Base-by-base conservation (phyloP, 768 basidiomycete genomes). In the Pleurotus salmoneostramineus region DNA sequence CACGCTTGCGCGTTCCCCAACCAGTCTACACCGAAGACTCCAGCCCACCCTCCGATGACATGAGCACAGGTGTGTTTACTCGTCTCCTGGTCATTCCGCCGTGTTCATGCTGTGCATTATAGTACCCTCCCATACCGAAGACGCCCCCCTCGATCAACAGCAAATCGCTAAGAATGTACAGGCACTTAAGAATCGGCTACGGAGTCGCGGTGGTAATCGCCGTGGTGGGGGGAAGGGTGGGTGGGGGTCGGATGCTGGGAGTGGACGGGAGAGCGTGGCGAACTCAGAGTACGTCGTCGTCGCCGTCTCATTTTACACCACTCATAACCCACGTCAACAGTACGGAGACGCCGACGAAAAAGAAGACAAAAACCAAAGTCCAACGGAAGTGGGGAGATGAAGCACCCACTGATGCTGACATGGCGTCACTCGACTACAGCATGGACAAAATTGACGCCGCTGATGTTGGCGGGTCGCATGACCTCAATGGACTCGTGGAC, bases 381-480 rank as follows among this genome's bases (percentile, higher is more conserved):
- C 88, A 89, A 70, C 87, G 97, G 33, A 98, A 94, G 73, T 99
- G 97, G 97, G 93, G 88, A 21, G 85, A 96, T 65, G 82, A 86
- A 62, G 79, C 80, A 1, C 87, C 89, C 3, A 87, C 85, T 7
- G 91, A 93, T 62, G 79, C 81, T 12, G 97, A 98, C 62, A 96
- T 98, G 92, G 93, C 89, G 4, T 87, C 90, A 43, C 81, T 98
- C 55, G 95, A 99, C 71, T 98, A 91, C 70, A 93, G 89, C 62
- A 63, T 74, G 49, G 84, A 89, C 64, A 84, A 83, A 61, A 60
- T 74, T 0, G 77, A 78, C 54, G 64, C 69, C 5, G 61, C 67
- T 5, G 59, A 67, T 3, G 66, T 66, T 44, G 69, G 68, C 2
- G 65, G 65, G 21, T 72, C 77, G 32, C 74, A 77, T 55, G 84